Evolutionary conservation across 768 basidiomycete genomes (phyloP).

Genomic region (Mrakia blollopis): DNA sequence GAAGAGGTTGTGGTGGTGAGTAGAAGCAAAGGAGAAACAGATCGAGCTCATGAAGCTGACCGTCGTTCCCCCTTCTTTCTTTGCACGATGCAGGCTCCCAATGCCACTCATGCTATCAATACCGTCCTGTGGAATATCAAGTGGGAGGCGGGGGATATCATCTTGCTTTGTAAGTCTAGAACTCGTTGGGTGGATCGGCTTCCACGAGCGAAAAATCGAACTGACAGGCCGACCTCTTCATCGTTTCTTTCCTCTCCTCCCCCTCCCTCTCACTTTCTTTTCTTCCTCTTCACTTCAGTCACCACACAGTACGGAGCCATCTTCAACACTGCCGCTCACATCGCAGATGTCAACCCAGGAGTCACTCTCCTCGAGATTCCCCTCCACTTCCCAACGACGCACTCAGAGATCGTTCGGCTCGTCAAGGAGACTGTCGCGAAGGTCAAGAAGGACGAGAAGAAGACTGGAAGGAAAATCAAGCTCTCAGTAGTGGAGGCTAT

Average conservation of each 20-base stretch:
- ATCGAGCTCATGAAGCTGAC: not conserved
- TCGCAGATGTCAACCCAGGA: constrained; percentile 54
- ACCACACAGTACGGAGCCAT: constrained; percentile 59
- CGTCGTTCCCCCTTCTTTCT: not conserved
- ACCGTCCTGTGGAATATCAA: constrained; percentile 63
- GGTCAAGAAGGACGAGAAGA: constrained; percentile 37
- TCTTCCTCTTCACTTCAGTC: constrained; percentile 42
- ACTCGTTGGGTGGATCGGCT: not conserved
- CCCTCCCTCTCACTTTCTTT: not conserved
- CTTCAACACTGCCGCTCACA: constrained; percentile 51
- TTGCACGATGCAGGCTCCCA: constrained; percentile 45
- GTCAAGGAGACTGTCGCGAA: constrained; percentile 32
- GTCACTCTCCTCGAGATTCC: constrained; percentile 50
- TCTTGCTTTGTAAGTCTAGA: constrained; percentile 54
- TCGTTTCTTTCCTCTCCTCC: not conserved
- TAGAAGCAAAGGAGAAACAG: not conserved
- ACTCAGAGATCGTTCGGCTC: constrained; percentile 51
- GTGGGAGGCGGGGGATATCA: constrained; percentile 63
- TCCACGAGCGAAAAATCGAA: not conserved
- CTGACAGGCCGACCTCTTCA: too few relatives aligned
- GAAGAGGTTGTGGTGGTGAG: not conserved
- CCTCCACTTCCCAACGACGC: constrained; percentile 58
- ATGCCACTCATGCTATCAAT: constrained; percentile 58
- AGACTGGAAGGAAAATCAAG: constrained; percentile 53
- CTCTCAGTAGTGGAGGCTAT: constrained; percentile 69